Evolutionary conservation across 805 yeast species (phyloP).

Genomic region (Hanseniaspora lindneri): DNA sequence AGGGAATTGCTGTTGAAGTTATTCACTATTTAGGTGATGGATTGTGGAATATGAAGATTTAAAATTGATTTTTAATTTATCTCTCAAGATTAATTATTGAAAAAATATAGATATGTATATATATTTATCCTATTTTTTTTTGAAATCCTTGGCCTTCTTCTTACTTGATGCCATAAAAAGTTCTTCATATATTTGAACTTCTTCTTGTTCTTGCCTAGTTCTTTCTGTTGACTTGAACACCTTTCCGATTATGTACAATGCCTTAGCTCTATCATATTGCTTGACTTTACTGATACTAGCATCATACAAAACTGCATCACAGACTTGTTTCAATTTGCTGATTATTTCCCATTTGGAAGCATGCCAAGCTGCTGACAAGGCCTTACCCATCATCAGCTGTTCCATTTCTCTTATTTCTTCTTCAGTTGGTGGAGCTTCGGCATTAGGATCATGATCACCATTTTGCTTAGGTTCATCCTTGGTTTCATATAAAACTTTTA

Average conservation of each 20-base stretch:
- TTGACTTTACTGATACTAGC: conserved; percentile 36
- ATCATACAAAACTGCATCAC: conserved; percentile 54
- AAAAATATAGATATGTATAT: not conserved
- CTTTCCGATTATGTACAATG: conserved; percentile 48
- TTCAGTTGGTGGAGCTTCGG: conserved; percentile 40
- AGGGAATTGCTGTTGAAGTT: conserved; percentile 81
- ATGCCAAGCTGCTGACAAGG: conserved; percentile 74
- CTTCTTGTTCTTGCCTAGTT: conserved; percentile 59
- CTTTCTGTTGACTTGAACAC: conserved; percentile 50
- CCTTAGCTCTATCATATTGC: conserved; percentile 50
- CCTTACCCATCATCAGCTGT: conserved; percentile 64
- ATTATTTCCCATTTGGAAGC: conserved; percentile 71
- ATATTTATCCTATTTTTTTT: not conserved
- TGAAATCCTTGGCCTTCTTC: conserved; percentile 27
- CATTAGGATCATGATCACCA: conserved; percentile 20
- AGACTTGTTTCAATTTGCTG: conserved; percentile 57
- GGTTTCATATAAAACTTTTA: not conserved
- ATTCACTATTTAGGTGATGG: conserved; percentile 83
- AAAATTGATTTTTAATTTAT: conserved; percentile 18
- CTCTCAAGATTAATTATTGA: not conserved
- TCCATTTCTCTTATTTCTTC: conserved; percentile 63
- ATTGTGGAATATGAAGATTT: conserved; percentile 54
- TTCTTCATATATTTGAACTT: conserved; percentile 67
- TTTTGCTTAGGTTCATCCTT: conserved; percentile 41
- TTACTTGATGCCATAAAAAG: conserved; percentile 44